Evolutionary conservation across 345 rosid species (phyloP), one percentile per base, ranked within the genome.

Genomic region (Moricandia moricandioides): DNA sequence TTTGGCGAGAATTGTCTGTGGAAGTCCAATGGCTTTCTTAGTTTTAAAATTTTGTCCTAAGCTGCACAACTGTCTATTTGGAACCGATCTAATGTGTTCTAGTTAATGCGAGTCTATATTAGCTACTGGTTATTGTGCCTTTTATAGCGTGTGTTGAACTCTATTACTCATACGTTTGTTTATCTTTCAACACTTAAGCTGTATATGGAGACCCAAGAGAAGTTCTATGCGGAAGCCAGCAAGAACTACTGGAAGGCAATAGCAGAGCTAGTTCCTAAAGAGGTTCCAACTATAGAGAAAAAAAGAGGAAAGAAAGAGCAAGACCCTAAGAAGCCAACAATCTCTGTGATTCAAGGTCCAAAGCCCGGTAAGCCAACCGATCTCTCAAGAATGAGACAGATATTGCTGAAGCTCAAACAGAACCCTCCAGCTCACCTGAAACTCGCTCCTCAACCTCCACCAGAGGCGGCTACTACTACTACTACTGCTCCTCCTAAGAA

Each of bases 241-340:
- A 86, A 86, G 82, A 79, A 86, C 61, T 88, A 90, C 74, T 92
- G 98, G 94, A 87, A 90, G 85, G 84, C 90, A 11, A 92, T 90
- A 27, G 89, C 89, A 0, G 92, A 88, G 68, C 84, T 92, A 70
- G 82, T 92, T 78, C 97, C 96, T 35, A 88, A 87, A 2, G 97
- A 92, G 73, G 89, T 92, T 49, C 86, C 92, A 8, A 11, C 85
- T 12, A 80, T 92, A 71, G 91, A 83, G 80, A 89, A 79, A 77
- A 86, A 71, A 61, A 82, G 83, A 79, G 88, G 84, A 17, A 92
- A 88, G 87, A 92, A 85, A 67, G 93, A 89, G 64, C 85, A 86
- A 70, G 91, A 89, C 63, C 81, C 86, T 65, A 87, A 87, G 83
- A 86, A 86, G 80, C 85, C 96, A 62, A 71, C 84, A 6, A 45